phyloP scores from a whole-genome alignment of 495 filamentous ascomycete genomes.

The Neurospora sp. region DNA sequence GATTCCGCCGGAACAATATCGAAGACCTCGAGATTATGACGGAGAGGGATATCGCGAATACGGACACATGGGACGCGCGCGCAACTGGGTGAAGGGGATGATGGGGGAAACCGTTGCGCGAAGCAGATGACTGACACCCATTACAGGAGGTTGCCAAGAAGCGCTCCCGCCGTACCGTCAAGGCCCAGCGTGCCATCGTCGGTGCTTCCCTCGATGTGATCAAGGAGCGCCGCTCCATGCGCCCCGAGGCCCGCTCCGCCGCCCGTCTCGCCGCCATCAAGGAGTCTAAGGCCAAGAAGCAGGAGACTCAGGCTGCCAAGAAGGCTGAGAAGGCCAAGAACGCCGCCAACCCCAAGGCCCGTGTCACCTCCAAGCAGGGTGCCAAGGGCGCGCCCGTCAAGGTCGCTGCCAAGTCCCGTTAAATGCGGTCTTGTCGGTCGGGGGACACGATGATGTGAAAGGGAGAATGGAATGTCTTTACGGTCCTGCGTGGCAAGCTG shows the following conservation, averaged over 20 bases:
- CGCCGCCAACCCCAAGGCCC: conserved; percentile 56
- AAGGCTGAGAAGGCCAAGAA: conserved; percentile 99
- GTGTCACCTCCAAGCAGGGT: conserved; percentile 91
- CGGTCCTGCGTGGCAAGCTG: conserved; percentile 13
- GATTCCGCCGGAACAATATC: not conserved
- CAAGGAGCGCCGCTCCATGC: conserved; percentile 91
- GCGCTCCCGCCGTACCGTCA: conserved; percentile 95
- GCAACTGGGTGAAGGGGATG: not conserved
- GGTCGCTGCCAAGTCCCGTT: conserved; percentile 80
- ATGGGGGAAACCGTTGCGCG: not conserved
- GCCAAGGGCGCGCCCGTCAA: conserved; percentile 84
- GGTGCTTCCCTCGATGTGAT: conserved; percentile 98
- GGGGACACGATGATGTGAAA: conserved; percentile 9
- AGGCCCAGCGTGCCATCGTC: conserved; percentile 97
- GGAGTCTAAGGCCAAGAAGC: conserved; percentile 95
- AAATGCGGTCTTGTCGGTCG: conserved; percentile 29
- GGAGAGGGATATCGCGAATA: not conserved
- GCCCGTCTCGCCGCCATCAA: conserved; percentile 86
- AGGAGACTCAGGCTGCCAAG: conserved; percentile 76
- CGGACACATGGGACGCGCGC: not conserved
- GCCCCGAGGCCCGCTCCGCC: conserved; percentile 89
- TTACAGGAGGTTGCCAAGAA: conserved; percentile 97
- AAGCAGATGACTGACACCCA: conserved; percentile 32
- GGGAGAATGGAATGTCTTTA: conserved; percentile 15
- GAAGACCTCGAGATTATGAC: not conserved